Base-by-base conservation (phyloP, 306 rosid genomes). In the Astragalus glycyphyllos region DNA sequence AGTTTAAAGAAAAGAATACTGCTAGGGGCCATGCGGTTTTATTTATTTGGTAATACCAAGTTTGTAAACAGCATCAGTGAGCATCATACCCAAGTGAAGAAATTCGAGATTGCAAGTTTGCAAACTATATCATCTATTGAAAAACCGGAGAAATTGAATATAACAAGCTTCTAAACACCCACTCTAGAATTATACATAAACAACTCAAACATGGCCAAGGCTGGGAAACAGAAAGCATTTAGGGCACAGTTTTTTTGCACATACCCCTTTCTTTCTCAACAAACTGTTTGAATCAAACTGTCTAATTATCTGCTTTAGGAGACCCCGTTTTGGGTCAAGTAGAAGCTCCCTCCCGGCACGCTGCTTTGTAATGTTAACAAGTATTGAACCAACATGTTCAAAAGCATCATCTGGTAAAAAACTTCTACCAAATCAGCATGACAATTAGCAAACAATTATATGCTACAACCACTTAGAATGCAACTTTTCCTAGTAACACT, bases 181-280 rank as follows among this genome's bases (percentile, higher is more conserved):
- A 45, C 29, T 38, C 7, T 6, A 20, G 35, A 70, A 45, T 42
- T 50, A 68, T 59, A 56, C 66, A 50, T 4, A 77, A n/a, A 55
- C 61, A 15, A 34, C 40, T 54, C 29, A 12, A 74, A 49, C 40
- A 62, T 20, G 48, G 58, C 10, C 14, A 53, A 17, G 58, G 63
- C 57, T 37, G 20, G 51, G 62, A 71, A 74, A 71, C 40, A 8
- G 17, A 6, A 63, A 56, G 45, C 48, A 16, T 38, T 68, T 51
- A 34, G 37, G 57, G 70, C 38, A 56, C 73, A 65, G 37, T 56
- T 16, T 63, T 70, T 66, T 47, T 15, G 26, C 10, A 74, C 96
- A 76, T 90, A 93, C 98, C 92, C 98, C 98, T 82, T 86, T 93
- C 88, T 85, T 90, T 64, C 98, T 83, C 80, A 93, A 66, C n/a